Conservation (phyloP, 257 asterid species). For the Voacanga thouarsii region DNA sequence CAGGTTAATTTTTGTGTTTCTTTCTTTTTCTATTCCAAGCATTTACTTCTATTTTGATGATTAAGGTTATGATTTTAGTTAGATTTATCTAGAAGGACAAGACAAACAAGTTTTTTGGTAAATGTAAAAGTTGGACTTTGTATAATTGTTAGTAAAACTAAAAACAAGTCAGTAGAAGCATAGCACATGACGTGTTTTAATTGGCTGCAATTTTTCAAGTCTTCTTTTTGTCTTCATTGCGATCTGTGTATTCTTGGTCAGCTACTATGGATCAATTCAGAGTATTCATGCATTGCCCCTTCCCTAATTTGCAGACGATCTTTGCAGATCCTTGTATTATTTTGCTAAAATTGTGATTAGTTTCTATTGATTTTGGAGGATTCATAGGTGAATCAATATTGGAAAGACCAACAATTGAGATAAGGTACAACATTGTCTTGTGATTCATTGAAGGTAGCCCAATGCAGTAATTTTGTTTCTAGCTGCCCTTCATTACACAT, state of each 20-base stretch:
- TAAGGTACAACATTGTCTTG: slow-evolving; percentile 36
- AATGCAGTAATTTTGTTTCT: slow-evolving; percentile 14
- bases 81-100: slow-evolving; percentile 39
- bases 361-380: slow-evolving; percentile 21
- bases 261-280: slow-evolving; percentile 18
- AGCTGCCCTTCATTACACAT: slow-evolving; percentile 8
- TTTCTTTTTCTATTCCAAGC: slow-evolving; percentile 10
- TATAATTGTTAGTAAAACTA: slow-evolving; percentile 25
- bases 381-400: slow-evolving; percentile 48
- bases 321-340: slow-evolving; percentile 15
- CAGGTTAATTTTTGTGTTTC: slow-evolving; percentile 23
- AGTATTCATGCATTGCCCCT: slow-evolving; percentile 32
- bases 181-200: slow-evolving; percentile 42
- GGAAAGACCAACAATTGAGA: slow-evolving; percentile 30
- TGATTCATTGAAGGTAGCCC: slow-evolving; percentile 13
- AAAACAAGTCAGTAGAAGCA: slow-evolving; percentile 25
- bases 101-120: slow-evolving; percentile 21
- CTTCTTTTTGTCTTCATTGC: slow-evolving; percentile 34
- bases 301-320: slow-evolving; percentile 29
- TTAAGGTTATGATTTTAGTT: slow-evolving; percentile 34
- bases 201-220: slow-evolving; percentile 26
- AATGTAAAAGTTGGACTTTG: slow-evolving; percentile 23
- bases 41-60: slow-evolving; percentile 35
- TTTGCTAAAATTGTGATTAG: slow-evolving; percentile 29
- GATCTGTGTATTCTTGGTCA: slow-evolving; percentile 28